Evolutionary conservation across 495 filamentous ascomycete species (phyloP), one percentile per base, ranked within the genome.

Genomic region (Talaromyces ruber): DNA sequence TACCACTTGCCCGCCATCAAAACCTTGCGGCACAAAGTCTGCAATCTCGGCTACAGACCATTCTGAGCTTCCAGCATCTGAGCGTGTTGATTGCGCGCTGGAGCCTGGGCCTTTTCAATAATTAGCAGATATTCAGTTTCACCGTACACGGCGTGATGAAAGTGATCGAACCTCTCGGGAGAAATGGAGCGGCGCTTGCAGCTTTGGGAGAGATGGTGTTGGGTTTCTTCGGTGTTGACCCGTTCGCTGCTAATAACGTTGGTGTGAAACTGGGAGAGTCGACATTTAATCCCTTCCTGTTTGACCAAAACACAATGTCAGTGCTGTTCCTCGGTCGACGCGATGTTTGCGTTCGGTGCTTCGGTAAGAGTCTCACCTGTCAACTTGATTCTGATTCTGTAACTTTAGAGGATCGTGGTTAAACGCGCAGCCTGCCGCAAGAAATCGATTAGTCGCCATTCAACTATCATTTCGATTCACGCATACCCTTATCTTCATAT

Each of bases 251-350:
- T 16, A 86, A 69, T 55, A 82, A 68, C 16, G 86, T 81, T 22
- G 94, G 95, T 1, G 92, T 97, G 66, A 98, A 98, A 47, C 93
- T 88, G 14, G 95, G 94, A 12, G 94, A 97, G 65, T 98, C 94
- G 66, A 96, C 93, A 72, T 96, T 98, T 67, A 98, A 85, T 14
- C 86, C 79, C 77, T 93, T 92, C 77, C 88, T 94, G 62, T 81
- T 73, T 78, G 79, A 65, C 71, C 70, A 66, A 12, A 60, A 9
- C 26, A 30, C 45, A 9, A 37, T 32, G 30, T 50, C 24, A 66
- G 26, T 45, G 50, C 5, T 28, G 43, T 21, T 52, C 9, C 59
- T n/a, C 26, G 51, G 14, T 47, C 43, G 18, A 47, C 43, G 16
- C 43, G 47, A 24, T 34, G 39, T 61, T 58, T 34, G 16, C 26